These are phyloP conservation scores for Filosporella fistucella DNA, from an alignment of 495 filamentous ascomycete species.

Conservation along the genomic window DNA sequence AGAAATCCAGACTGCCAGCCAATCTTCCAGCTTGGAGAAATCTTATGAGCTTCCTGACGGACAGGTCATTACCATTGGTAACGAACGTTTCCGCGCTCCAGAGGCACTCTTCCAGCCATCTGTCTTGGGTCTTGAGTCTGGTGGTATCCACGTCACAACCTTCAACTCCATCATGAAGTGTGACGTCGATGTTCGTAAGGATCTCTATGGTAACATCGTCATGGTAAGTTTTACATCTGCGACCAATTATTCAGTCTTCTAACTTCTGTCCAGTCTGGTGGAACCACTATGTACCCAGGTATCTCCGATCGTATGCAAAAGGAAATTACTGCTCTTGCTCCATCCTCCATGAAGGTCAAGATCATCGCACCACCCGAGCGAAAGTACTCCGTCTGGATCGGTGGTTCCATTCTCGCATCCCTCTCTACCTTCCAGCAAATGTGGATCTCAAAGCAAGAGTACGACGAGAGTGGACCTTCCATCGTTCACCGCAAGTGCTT, in stretches of 20 bases:
- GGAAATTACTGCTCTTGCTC: slow-evolving; percentile 99
- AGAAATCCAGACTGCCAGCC: slow-evolving; percentile 99
- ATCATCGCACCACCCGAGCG: slow-evolving; percentile 97
- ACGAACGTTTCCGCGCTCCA: slow-evolving; percentile 99
- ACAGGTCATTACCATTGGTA: slow-evolving; percentile 99
- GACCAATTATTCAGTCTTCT: slow-evolving; percentile 3
- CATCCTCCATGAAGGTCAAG: slow-evolving; percentile 98
- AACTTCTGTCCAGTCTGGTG: slow-evolving; percentile 60
- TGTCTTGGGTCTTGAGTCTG: slow-evolving; percentile 95
- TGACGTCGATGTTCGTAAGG: slow-evolving; percentile 99
- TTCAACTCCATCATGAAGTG: slow-evolving; percentile 99
- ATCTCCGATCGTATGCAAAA: slow-evolving; percentile 99
- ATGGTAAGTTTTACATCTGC: slow-evolving; percentile 62
- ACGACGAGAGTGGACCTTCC: slow-evolving; percentile 98
- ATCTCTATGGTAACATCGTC: slow-evolving; percentile 99
- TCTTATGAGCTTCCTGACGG: slow-evolving; percentile 99
- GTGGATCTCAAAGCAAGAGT: slow-evolving; percentile 99
- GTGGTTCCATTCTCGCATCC: slow-evolving; percentile 98
- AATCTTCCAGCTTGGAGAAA: slow-evolving; percentile 96
- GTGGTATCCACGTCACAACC: slow-evolving; percentile 98
- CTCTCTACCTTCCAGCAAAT: slow-evolving; percentile 99
- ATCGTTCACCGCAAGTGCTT: slow-evolving; percentile 99
- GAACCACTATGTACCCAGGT: slow-evolving; percentile 99
- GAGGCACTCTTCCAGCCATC: slow-evolving; percentile 99
- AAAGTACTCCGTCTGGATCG: slow-evolving; percentile 99